Evolutionary conservation across 2,329 filamentous ascomycete species (phyloP), one percentile per base, ranked within the genome.

Genomic region (Cryoendolithus antarcticus): DNA sequence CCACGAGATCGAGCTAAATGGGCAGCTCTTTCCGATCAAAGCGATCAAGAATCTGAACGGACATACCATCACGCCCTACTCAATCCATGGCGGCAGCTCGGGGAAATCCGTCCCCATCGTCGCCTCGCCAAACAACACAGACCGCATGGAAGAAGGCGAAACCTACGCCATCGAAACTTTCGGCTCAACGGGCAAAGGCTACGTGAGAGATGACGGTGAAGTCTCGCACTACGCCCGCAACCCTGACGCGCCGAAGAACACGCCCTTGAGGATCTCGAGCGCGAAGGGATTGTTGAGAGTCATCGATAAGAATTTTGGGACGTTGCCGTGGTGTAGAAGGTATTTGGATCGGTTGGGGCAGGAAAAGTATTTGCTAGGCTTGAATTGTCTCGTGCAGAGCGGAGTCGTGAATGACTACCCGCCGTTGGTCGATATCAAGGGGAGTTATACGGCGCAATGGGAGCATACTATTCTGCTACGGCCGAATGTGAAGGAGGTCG

Each of bases 281-380:
- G 75, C 76, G 9, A 75, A 71, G 42, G 64, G 66, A 4, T 53
- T 80, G 31, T 63, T 74, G 44, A 73, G 71, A 49, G 71, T 63
- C 0, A 78, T 80, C 49, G 66, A 71, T 36, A 69, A 74, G 48
- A 76, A 78, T 43, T 80, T 80, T 42, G 72, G 74, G 12, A 75
- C 70, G 1, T 49, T 80, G 21, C 71, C 75, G 1, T 80, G 79
- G 51, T 76, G 66, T 40, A 66, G 74, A 12, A 70, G 75, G 6
- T 78, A 79, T 45, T 64, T 80, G 21, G 75, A 80, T 32, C 68
- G 74, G n/a, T 59, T 80, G n/a, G 76, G 76, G 0, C 54, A 71
- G 11, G 66, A 77, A 33, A 66, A 68, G 27, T 80, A 80, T 46
- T 55, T 75, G 36, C 65, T 72, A 1, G 75, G 73, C 1, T 62